These are phyloP conservation scores for Leucogyrophana mollusca DNA, from an alignment of 768 basidiomycete species.

Conservation along the genomic window DNA sequence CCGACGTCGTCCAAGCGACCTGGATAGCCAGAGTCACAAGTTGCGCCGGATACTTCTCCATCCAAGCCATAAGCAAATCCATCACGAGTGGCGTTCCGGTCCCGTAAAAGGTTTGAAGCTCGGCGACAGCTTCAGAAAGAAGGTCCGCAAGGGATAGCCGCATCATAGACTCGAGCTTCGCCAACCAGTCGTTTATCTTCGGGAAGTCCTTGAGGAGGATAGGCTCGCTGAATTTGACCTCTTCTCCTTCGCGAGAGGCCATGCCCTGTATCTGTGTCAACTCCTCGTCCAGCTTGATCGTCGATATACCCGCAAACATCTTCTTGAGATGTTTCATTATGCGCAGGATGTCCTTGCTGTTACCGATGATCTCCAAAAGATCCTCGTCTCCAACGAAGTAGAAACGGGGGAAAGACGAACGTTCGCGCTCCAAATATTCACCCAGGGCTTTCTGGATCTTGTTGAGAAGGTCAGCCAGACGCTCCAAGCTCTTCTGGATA, in stretches of 20 bases:
- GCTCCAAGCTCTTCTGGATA: slow-evolving; percentile 96
- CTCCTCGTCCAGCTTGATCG: slow-evolving; percentile 84
- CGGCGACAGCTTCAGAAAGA: slow-evolving; percentile 75
- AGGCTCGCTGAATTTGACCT: slow-evolving; percentile 79
- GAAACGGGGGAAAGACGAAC: slow-evolving; percentile 97
- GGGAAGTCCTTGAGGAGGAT: slow-evolving; percentile 91
- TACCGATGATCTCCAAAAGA: slow-evolving; percentile 97
- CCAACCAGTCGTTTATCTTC: slow-evolving; percentile 99
- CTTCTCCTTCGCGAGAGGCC: slow-evolving; percentile 95
- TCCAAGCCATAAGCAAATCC: slow-evolving; percentile 81
- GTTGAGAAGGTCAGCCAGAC: slow-evolving; percentile 90
- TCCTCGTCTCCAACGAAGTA: slow-evolving; percentile 99
- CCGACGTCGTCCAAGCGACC: slow-evolving; percentile 88
- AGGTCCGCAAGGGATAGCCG: slow-evolving; percentile 81
- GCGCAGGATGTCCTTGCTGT: slow-evolving; percentile 96
- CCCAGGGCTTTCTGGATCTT: slow-evolving; percentile 99
- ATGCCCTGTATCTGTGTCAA: slow-evolving; percentile 88
- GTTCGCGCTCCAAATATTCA: slow-evolving; percentile 97
- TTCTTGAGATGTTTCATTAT: slow-evolving; percentile 99
- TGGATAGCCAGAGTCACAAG: slow-evolving; percentile 95
- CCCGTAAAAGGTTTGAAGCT: slow-evolving; percentile 81
- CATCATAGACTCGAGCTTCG: slow-evolving; percentile 91
- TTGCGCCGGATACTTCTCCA: slow-evolving; percentile 94
- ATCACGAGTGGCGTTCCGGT: slow-evolving; percentile 56
- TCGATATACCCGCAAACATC: slow-evolving; percentile 99